Percentiles rank a stretch among this genome's conserved stretches.
Evolutionary conservation across 805 yeast genomes (phyloP).

Genomic region (Ogataea nonfermentans): DNA sequence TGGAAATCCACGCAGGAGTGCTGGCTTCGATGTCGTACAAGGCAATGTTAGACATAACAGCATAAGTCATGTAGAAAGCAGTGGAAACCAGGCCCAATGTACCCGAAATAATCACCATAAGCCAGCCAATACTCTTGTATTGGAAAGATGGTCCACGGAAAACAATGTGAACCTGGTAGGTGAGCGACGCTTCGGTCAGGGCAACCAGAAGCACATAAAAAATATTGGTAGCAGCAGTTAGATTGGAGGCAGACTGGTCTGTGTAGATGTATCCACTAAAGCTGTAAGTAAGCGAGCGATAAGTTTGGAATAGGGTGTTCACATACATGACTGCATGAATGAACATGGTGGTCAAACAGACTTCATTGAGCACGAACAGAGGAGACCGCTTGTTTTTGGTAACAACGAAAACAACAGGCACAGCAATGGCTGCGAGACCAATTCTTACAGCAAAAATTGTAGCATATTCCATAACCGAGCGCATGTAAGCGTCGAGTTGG

Average conservation of each 20-base stretch:
- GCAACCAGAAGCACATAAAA: conserved; percentile 59
- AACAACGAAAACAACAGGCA: conserved; percentile 45
- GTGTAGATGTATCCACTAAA: conserved; percentile 48
- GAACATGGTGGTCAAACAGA: conserved; percentile 52
- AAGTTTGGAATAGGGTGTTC: conserved; percentile 51
- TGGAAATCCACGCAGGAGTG: conserved; percentile 40
- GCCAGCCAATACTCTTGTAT: conserved; percentile 39
- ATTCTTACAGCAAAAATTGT: conserved; percentile 56
- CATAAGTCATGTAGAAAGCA: conserved; percentile 56
- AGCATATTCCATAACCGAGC: conserved; percentile 36
- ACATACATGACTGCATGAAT: conserved; percentile 62
- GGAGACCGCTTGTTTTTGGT: conserved; percentile 59
- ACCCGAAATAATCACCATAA: conserved; percentile 39
- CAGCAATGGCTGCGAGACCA: conserved; percentile 52
- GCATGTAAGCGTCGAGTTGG: conserved; percentile 41
- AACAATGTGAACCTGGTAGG: conserved; percentile 69
- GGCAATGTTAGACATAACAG: conserved; percentile 42
- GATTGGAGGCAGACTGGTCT: conserved; percentile 38
- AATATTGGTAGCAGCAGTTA: conserved; percentile 61
- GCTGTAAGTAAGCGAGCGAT: conserved; percentile 44
- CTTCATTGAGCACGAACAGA: conserved; percentile 69
- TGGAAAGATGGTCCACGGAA: conserved; percentile 53
- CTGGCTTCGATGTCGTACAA: conserved; percentile 22
- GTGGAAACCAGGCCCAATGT: conserved; percentile 53
- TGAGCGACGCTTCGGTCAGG: conserved; percentile 61